These are phyloP conservation scores for Saccharomycopsis javanensis DNA, from an alignment of 805 yeast genomes.

Conservation along the genomic window DNA sequence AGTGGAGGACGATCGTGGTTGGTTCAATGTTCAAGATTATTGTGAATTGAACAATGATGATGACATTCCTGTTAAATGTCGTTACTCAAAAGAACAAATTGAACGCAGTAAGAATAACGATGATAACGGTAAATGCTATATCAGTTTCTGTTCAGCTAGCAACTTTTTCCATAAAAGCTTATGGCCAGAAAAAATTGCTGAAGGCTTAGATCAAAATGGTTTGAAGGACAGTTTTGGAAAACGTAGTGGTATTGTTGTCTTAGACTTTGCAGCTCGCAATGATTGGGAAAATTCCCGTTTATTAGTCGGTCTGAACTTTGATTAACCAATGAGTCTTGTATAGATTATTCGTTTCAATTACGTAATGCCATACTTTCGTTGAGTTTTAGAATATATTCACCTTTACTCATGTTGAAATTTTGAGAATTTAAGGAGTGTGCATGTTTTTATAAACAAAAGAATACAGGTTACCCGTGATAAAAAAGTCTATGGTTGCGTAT, in stretches of 20 bases:
- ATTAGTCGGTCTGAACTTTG: conserved; percentile 43
- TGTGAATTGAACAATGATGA: conserved; percentile 47
- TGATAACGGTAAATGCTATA: conserved; percentile 41
- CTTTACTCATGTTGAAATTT: too few species aligned
- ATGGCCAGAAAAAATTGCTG: conserved; percentile 65
- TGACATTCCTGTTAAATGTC: conserved; percentile 48
- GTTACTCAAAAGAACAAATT: conserved; percentile 47
- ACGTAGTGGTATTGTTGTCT: conserved; percentile 54
- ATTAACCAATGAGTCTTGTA: not conserved
- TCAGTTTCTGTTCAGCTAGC: conserved; percentile 68
- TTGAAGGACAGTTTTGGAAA: conserved; percentile 40
- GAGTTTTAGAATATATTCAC: too few species aligned
- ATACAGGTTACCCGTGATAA: too few species aligned
- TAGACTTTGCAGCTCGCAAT: conserved; percentile 56
- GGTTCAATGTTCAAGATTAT: conserved; percentile 60
- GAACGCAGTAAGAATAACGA: conserved; percentile 42
- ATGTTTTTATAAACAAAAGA: too few species aligned
- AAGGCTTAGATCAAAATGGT: conserved; percentile 35
- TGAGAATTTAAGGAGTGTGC: too few species aligned
- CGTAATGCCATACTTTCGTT: too few species aligned
- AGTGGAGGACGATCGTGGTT: conserved; percentile 53
- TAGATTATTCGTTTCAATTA: too few species aligned
- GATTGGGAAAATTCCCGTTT: conserved; percentile 47
- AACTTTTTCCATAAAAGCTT: conserved; percentile 60
- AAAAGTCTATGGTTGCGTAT: too few species aligned